A percentile compares a stretch with the other conserved stretches of the same genome.
These are phyloP conservation scores for Alopecurus myosuroides DNA, from an alignment of 176 grass and related monocot species.

Conservation along the genomic window DNA sequence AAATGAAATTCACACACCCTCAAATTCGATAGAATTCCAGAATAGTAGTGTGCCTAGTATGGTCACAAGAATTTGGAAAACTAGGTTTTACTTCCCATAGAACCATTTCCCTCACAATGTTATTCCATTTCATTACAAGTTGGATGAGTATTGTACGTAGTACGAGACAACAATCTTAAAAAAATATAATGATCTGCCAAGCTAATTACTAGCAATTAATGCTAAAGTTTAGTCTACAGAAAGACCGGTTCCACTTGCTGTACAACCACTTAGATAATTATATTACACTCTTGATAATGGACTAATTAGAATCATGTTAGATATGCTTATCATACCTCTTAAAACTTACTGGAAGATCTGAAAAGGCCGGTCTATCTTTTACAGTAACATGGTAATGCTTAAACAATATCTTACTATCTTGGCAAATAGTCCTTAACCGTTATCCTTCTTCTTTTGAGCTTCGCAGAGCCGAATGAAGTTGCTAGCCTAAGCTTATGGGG, in stretches of 20 bases:
- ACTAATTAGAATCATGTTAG: not conserved
- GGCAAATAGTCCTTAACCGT: not conserved
- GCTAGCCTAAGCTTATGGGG: conserved; percentile 46
- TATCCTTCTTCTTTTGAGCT: not conserved
- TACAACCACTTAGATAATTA: not conserved
- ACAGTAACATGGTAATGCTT: not conserved
- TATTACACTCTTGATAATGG: not conserved
- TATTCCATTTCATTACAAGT: not conserved
- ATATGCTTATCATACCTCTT: not conserved
- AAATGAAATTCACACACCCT: not conserved
- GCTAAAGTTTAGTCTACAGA: not conserved
- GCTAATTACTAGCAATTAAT: not conserved
- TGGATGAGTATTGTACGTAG: not conserved
- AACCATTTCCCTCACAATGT: not conserved
- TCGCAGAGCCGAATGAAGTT: not conserved
- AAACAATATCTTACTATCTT: not conserved
- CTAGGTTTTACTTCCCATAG: no score
- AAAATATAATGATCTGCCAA: not conserved
- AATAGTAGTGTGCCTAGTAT: not conserved
- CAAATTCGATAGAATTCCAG: not conserved
- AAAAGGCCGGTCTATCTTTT: not conserved
- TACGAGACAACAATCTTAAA: not conserved
- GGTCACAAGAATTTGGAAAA: not conserved
- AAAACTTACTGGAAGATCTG: not conserved
- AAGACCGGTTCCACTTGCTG: not conserved